These are phyloP conservation scores for Phialemoniopsis sp. DNA, from an alignment of 2,329 filamentous ascomycete species.

Conservation along the genomic window DNA sequence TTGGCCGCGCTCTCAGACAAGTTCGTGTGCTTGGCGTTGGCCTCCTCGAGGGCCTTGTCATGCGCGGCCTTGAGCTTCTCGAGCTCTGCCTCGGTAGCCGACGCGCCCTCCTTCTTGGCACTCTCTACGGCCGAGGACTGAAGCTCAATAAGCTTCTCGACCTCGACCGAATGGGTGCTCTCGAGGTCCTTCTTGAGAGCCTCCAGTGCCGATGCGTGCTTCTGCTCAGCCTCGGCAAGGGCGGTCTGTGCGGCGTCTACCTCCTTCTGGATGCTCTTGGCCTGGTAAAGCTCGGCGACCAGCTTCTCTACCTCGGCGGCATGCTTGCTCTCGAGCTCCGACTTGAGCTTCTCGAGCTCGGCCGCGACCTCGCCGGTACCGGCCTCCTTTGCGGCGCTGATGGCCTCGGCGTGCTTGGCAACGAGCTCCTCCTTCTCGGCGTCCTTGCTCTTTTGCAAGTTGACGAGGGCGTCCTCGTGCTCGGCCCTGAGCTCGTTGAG, in stretches of 20 bases:
- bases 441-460: slow-evolving; percentile 34
- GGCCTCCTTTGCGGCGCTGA: slow-evolving; percentile 17
- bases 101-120: slow-evolving; percentile 38
- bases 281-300: slow-evolving; percentile 24
- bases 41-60: slow-evolving; percentile 35
- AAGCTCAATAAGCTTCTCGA: slow-evolving; percentile 39
- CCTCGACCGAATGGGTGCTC: slow-evolving; percentile 34
- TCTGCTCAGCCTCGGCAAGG: slow-evolving; percentile 25
- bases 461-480: slow-evolving; percentile 36
- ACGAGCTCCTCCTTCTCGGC: slow-evolving; percentile 29
- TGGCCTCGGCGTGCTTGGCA: slow-evolving; percentile 22
- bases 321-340: slow-evolving; percentile 26
- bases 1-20: slow-evolving; percentile 36
- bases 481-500: slow-evolving; percentile 33
- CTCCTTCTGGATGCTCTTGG: slow-evolving; percentile 22
- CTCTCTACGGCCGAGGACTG: slow-evolving; percentile 40
- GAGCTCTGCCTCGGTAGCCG: slow-evolving; percentile 33
- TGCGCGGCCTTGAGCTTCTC: slow-evolving; percentile 24
- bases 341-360: slow-evolving; percentile 27
- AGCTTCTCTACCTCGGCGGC: slow-evolving; percentile 28
- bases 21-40: slow-evolving; percentile 20
- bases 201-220: slow-evolving; percentile 29
- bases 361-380: slow-evolving; percentile 16
- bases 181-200: slow-evolving; percentile 35
- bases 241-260: slow-evolving; percentile 20